Percentiles rank a stretch among this genome's conserved stretches.
Conservation (phyloP, 1,284 basidiomycete species). For the Sporisorium graminicola region DNA sequence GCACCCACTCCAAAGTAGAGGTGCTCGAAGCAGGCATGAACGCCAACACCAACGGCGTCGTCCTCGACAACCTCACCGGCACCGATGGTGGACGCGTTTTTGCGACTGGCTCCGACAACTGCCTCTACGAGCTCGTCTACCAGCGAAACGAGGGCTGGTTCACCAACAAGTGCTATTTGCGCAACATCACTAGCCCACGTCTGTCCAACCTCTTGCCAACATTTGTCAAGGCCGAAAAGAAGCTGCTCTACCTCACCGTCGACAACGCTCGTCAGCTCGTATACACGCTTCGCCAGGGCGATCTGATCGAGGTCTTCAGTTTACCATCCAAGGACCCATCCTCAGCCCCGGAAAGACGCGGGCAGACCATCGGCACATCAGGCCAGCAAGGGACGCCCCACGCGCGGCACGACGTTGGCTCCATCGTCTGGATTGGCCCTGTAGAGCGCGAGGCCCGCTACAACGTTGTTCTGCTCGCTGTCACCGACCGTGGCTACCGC, state of each 20-base stretch:
- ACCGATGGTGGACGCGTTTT: constrained; percentile 89
- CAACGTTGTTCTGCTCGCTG: constrained; percentile 61
- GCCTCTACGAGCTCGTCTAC: constrained; percentile 93
- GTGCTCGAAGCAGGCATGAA: constrained; percentile 91
- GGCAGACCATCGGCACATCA: constrained; percentile 62
- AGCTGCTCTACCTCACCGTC: constrained; percentile 57
- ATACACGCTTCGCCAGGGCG: constrained; percentile 62
- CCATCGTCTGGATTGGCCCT: constrained; percentile 62
- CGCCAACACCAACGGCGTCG: constrained; percentile 78
- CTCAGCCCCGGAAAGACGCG: constrained; percentile 57
- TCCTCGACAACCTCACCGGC: constrained; percentile 84
- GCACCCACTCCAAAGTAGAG: constrained; percentile 75
- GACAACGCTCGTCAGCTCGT: constrained; percentile 61
- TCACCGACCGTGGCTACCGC: constrained; percentile 66
- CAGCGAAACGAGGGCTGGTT: constrained; percentile 94
- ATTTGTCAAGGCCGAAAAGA: constrained; percentile 75
- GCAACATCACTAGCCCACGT: constrained; percentile 76
- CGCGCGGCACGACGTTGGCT: constrained; percentile 57
- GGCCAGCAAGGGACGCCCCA: constrained; percentile 63
- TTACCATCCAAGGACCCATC: constrained; percentile 58
- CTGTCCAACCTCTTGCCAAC: constrained; percentile 67
- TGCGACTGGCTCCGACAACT: constrained; percentile 86
- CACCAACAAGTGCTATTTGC: constrained; percentile 79
- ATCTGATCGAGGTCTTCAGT: constrained; percentile 64
- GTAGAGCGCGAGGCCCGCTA: constrained; percentile 50